Conservation (phyloP, 2,329 filamentous ascomycete genomes). For the Fusarium fujikuroi region DNA sequence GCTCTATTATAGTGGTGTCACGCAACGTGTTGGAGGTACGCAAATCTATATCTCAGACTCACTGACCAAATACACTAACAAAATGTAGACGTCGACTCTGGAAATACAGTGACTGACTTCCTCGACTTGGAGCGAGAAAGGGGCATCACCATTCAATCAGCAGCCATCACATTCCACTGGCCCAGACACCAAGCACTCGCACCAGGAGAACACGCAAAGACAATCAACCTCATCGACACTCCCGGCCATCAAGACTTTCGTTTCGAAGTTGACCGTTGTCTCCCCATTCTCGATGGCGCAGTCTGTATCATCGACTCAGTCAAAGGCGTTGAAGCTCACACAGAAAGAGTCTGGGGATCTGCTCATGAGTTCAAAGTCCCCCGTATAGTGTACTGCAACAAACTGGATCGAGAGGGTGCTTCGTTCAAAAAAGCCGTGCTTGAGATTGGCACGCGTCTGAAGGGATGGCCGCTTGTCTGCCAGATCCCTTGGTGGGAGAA, state of each 20-base stretch:
- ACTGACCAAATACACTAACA: background rate
- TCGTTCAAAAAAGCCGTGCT: constrained; percentile 84
- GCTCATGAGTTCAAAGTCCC: constrained; percentile 88
- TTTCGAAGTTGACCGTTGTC: constrained; percentile 92
- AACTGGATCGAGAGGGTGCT: constrained; percentile 80
- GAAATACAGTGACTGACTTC: constrained; percentile 97
- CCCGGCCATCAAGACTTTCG: constrained; percentile 98
- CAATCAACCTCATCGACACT: constrained; percentile 90
- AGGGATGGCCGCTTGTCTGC: constrained; percentile 88
- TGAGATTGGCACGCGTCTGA: constrained; percentile 82
- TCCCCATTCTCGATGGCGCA: constrained; percentile 87
- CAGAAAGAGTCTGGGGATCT: constrained; percentile 94
- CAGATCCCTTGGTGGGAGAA: constrained; percentile 96
- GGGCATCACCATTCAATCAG: constrained; percentile 97
- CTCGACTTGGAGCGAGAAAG: constrained; percentile 90
- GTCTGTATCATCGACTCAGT: constrained; percentile 95
- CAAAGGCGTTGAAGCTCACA: constrained; percentile 95
- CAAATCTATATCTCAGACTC: background rate
- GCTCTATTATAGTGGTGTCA: constrained; percentile 95
- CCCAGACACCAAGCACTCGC: constrained; percentile 66
- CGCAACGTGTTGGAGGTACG: constrained; percentile 79
- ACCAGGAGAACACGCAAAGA: constrained; percentile 64
- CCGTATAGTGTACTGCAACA: constrained; percentile 80
- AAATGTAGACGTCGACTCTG: constrained; percentile 84
- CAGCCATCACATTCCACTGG: constrained; percentile 95